A percentile compares a stretch with the other conserved stretches of the same genome.
Evolutionary conservation across 2,329 filamentous ascomycete genomes (phyloP).

Genomic region (Penicillium glabrum): DNA sequence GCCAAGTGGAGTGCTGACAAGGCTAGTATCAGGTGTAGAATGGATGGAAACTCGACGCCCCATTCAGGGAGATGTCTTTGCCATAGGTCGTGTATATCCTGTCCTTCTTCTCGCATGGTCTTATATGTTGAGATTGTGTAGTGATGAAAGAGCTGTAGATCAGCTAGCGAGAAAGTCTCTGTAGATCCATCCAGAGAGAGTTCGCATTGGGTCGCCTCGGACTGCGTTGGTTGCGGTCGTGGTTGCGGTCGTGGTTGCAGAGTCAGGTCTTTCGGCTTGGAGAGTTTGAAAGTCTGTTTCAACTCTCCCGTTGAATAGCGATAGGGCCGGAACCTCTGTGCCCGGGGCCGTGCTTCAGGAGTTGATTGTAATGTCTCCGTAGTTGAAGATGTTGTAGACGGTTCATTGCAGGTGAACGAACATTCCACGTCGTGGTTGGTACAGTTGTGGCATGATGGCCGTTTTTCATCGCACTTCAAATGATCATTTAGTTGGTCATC

Average conservation of each 20-base stretch:
- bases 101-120: slow-evolving; percentile 21
- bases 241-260: background rate
- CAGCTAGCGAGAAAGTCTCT: slow-evolving; percentile 25
- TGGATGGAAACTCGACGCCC: slow-evolving; percentile 31
- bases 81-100: slow-evolving; percentile 29
- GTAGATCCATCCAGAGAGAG: slow-evolving; percentile 4
- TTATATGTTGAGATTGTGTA: slow-evolving; percentile 27
- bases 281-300: slow-evolving; percentile 11
- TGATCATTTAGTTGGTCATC: slow-evolving; percentile 3
- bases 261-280: background rate
- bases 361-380: slow-evolving; percentile 8
- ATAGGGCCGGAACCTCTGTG: slow-evolving; percentile 20
- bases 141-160: slow-evolving; percentile 35
- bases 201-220: slow-evolving; percentile 17
- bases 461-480: slow-evolving; percentile 35
- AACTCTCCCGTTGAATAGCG: slow-evolving; percentile 5
- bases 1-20: slow-evolving; percentile 31
- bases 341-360: background rate
- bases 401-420: slow-evolving; percentile 14
- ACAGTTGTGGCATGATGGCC: slow-evolving; percentile 32
- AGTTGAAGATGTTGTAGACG: background rate
- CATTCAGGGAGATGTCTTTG: slow-evolving; percentile 31
- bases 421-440: slow-evolving; percentile 28
- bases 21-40: slow-evolving; percentile 34
- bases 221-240: background rate